These are phyloP conservation scores for Hymenoscyphus albidus DNA, from an alignment of 2,329 filamentous ascomycete species.

Conservation along the genomic window DNA sequence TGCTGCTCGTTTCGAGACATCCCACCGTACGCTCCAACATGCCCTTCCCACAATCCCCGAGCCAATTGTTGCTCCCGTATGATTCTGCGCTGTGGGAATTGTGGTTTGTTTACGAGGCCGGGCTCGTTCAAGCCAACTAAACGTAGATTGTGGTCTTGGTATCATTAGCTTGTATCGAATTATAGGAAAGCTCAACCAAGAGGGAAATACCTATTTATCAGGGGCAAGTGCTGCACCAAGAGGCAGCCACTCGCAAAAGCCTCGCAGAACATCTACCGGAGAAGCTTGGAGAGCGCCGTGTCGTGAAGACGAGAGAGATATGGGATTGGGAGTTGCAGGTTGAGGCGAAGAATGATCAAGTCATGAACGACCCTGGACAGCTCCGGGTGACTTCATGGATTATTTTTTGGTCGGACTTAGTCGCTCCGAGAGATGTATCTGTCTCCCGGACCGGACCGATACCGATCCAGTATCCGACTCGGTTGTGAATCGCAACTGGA, in stretches of 20 bases:
- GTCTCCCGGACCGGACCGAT: background rate
- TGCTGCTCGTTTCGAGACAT: constrained; percentile 54
- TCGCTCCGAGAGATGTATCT: constrained; percentile 2
- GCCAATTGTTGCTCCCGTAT: background rate
- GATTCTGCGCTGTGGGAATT: background rate
- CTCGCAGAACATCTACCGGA: background rate
- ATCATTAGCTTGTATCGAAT: background rate
- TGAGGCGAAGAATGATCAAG: background rate
- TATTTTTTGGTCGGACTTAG: background rate
- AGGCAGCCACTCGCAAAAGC: background rate
- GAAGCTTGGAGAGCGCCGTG: background rate
- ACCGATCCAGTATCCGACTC: background rate
- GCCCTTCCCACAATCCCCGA: constrained; percentile 33
- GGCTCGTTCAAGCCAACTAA: background rate
- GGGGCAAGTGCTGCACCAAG: background rate
- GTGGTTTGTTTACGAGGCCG: background rate
- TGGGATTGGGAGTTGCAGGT: background rate
- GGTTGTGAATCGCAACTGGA: no score
- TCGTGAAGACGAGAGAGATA: background rate
- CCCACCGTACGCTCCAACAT: constrained; percentile 58
- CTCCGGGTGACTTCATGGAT: background rate
- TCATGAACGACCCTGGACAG: background rate
- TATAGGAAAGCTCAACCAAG: background rate
- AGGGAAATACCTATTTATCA: background rate
- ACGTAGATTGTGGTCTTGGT: background rate